Evolutionary conservation across 345 rosid species (phyloP), one percentile per base, ranked within the genome.

Genomic region (Syzygium aromaticum): DNA sequence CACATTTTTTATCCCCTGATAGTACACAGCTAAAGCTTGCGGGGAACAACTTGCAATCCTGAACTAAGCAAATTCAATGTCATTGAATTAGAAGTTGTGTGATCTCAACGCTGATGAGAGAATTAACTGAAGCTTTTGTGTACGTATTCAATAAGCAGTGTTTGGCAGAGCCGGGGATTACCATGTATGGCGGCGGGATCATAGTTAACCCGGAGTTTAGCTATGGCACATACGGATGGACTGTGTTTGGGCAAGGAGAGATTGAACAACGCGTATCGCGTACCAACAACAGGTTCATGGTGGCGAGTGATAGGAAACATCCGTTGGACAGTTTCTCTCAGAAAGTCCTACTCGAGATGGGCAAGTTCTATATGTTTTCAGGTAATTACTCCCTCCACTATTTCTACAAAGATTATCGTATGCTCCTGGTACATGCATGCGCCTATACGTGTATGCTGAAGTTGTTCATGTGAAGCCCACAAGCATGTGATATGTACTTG

Each of bases 311-410:
- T 30, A 91, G 94, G 90, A 89, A 88, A 49, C 51, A 84, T 3
- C 84, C 96, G 23, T 63, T 86, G 0, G 92, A 90, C 87, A 89
- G 93, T 88, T 84, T 94, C 80, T 86, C 89, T 14, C 95, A 92
- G 43, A 89, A 83, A 84, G 91, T 93, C 86, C 92, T 91, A 23
- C 87, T 97, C 83, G 88, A 88, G 83, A 53, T 93, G 78, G 94
- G 97, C 87, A 90, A 87, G n/a, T 88, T 93, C 78, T 96, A 97
- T 73, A 91, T 88, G 84, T 92, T 97, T 90, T 94, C 98, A 59
- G 98, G 99, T 86, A 30, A 73, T 53, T 67, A 17, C 5, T 67
- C 46, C 46, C 46, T 30, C 52, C 28, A 38, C 13, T 6, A 33
- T 53, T 7, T 78, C 54, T 25, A 43, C 85, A 16, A 19, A 84